Evolutionary conservation across 202 grass and related monocot species (phyloP).

Genomic region (Alloteropsis angusta): DNA sequence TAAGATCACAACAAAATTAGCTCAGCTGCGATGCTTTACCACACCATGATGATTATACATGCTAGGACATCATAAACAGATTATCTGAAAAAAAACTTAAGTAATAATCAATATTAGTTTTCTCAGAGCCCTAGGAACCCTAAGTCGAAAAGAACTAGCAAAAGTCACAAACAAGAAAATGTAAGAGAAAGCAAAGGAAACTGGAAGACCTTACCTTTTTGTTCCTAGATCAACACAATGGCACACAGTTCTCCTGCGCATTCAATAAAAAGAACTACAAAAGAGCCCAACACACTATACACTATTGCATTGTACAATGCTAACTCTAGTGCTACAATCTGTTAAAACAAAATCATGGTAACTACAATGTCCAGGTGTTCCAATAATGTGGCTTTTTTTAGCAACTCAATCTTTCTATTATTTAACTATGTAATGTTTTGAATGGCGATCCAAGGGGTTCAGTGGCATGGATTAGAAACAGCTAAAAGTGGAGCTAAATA

Average conservation of each 20-base stretch:
- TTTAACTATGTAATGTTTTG: not conserved
- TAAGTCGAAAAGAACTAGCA: not conserved
- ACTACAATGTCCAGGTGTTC: not conserved
- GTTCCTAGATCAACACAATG: not conserved
- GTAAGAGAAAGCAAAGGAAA: not conserved
- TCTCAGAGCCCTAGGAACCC: not conserved
- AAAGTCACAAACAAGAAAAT: not conserved
- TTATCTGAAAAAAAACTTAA: not conserved
- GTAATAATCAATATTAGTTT: not conserved
- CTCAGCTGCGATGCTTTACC: not conserved
- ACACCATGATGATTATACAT: not conserved
- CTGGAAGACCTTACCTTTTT: not conserved
- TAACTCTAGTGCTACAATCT: not conserved
- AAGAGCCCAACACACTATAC: not conserved
- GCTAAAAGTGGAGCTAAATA: too few species aligned
- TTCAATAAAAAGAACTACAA: not conserved
- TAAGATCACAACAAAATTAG: not conserved
- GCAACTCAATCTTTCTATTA: not conserved
- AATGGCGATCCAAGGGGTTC: too few species aligned
- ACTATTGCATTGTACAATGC: not conserved
- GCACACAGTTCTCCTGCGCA: not conserved
- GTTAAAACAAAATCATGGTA: not conserved
- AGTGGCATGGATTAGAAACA: too few species aligned
- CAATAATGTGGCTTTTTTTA: not conserved
- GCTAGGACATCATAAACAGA: not conserved